These are phyloP conservation scores for Pseudocercospora crystallina DNA, from an alignment of 2,329 filamentous ascomycete genomes.

Conservation along the genomic window DNA sequence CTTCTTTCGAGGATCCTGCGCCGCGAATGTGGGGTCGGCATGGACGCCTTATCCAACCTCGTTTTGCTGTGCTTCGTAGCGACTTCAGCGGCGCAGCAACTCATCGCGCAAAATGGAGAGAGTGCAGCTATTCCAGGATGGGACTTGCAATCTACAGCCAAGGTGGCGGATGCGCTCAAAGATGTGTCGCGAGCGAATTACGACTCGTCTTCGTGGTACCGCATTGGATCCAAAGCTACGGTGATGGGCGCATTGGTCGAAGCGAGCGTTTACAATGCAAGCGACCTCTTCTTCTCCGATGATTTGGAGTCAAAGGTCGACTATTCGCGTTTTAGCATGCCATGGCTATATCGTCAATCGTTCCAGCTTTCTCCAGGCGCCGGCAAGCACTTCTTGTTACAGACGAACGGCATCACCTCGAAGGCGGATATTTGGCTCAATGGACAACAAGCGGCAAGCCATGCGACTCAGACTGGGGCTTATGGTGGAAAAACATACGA, in stretches of 20 bases:
- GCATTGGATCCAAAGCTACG: conserved; percentile 8
- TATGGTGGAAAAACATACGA: conserved; percentile 16
- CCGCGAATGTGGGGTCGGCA: not conserved
- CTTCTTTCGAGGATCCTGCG: too few species aligned
- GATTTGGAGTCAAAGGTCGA: conserved; percentile 10
- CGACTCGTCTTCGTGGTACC: conserved; percentile 11
- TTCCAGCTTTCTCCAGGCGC: conserved; percentile 3
- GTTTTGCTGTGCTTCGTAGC: not conserved
- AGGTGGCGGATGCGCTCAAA: not conserved
- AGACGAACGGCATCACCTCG: conserved; percentile 14
- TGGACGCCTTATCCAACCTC: not conserved
- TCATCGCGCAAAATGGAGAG: not conserved
- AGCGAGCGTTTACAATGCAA: conserved; percentile 8
- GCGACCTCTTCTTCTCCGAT: conserved; percentile 10
- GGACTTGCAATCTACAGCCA: conserved; percentile 13
- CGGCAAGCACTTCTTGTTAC: conserved; percentile 10
- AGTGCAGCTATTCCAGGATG: conserved; percentile 8
- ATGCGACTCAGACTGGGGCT: conserved; percentile 5
- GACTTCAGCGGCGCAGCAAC: not conserved
- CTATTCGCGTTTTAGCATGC: not conserved
- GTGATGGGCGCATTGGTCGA: conserved; percentile 11
- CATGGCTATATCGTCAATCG: conserved; percentile 13
- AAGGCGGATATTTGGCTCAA: conserved; percentile 16
- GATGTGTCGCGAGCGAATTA: conserved; percentile 1
- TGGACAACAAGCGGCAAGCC: conserved; percentile 5